Base-by-base conservation (phyloP, 2,329 filamentous ascomycete genomes). In the Xylariaceae sp. region DNA sequence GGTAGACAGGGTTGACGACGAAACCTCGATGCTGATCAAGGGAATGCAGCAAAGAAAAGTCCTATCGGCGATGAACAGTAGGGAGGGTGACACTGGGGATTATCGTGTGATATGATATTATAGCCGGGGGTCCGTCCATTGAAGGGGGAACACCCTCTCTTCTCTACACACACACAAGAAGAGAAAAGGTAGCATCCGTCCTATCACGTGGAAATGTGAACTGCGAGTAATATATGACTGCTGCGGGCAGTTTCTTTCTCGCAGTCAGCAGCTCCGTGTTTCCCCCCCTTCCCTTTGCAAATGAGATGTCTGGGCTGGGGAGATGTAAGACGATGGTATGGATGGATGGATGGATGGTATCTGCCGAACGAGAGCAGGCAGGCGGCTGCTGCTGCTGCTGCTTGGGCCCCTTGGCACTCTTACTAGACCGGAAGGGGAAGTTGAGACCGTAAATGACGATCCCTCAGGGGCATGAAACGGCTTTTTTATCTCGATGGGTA, bases 371-470 rank as follows among this genome's bases (percentile, higher is more conserved):
- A 53, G 17, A 30, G 23, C 23, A 30, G 23, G 23, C 23, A 30
- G 23, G 56, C 53, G 50, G 56, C 55, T 45, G 39, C 51, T 39
- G 57, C 57, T 30, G 56, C 53, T 45, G 56, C 55, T 48, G 39
- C 51, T 30, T 30, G 23, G 18, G 57, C 57, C 30, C 51, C 49
- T 59, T 61, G 62, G 62, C 62, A 55, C 37, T 9, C 9, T 9
- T 49, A 17, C 62, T 64, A 64, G 35, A 34, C 60, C 52, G 4
- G 52, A 64, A 61, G 8, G 47, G 62, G 62, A 51, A 64, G 62
- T 56, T 53, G 37, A 53, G 34, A 47, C 15, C 44, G 50, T 17
- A 47, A 45, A 53, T 49, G 58, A 35, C 53, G 62, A 62, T 61
- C 55, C 50, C 39, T 53, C 53, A 15, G 50, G 47, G 47, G 35